Percentiles rank a stretch among this genome's conserved stretches.
Evolutionary conservation across 2,329 filamentous ascomycete genomes (phyloP).

Genomic region (Claviceps spartinae): DNA sequence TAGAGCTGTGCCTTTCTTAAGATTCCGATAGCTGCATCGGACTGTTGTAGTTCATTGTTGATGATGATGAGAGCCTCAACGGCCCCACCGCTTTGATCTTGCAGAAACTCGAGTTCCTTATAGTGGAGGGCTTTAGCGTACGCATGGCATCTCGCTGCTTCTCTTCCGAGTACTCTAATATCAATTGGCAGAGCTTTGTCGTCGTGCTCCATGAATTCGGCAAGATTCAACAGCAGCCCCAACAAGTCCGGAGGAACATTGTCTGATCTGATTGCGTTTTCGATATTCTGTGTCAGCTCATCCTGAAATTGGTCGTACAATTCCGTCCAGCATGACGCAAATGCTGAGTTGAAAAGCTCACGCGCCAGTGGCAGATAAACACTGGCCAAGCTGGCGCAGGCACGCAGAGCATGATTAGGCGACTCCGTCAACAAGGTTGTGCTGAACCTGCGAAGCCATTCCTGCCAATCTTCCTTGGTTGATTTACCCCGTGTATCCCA

Average conservation of each 20-base stretch:
- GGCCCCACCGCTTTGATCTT: conserved; percentile 88
- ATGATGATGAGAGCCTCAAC: conserved; percentile 97
- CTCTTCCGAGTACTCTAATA: conserved; percentile 83
- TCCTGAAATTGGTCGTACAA: conserved; percentile 95
- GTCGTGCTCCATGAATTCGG: conserved; percentile 99
- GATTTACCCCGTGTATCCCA: conserved; percentile 97
- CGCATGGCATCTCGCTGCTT: conserved; percentile 91
- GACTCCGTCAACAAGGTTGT: conserved; percentile 91
- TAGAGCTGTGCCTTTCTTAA: conserved; percentile 91
- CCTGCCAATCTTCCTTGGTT: conserved; percentile 96
- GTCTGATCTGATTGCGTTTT: conserved; percentile 86
- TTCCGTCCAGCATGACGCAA: conserved; percentile 98
- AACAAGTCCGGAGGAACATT: conserved; percentile 94
- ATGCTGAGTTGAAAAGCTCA: conserved; percentile 95
- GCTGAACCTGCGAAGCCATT: conserved; percentile 95
- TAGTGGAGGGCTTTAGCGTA: conserved; percentile 98
- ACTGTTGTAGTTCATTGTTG: conserved; percentile 98
- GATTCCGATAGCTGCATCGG: conserved; percentile 95
- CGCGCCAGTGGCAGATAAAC: conserved; percentile 84
- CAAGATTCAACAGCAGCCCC: conserved; percentile 85
- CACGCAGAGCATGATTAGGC: conserved; percentile 85
- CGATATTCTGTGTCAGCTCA: conserved; percentile 88
- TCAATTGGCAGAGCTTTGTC: conserved; percentile 97
- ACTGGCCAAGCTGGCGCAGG: conserved; percentile 81
- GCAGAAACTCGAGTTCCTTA: conserved; percentile 95